phyloP scores from a whole-genome alignment of 73 alveolate genomes.

The Blepharisma japonicum region DNA sequence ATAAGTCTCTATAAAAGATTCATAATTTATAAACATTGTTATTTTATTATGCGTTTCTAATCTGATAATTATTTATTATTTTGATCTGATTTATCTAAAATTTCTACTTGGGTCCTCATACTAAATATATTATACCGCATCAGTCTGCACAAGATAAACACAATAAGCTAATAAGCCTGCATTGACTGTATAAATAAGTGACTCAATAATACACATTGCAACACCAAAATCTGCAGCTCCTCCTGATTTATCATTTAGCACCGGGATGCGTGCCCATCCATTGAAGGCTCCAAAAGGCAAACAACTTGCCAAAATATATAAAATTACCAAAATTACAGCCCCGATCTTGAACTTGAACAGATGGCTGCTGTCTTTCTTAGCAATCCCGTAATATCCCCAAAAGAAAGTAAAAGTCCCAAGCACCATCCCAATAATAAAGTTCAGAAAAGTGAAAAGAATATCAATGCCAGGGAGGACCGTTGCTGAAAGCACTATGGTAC shows the following conservation, averaged over 20 bases:
- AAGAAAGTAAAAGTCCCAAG: conserved; percentile 14
- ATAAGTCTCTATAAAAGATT: too few species aligned
- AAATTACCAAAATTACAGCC: neutral
- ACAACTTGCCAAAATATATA: neutral
- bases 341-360: neutral
- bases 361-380: conserved; percentile 25
- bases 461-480: neutral
- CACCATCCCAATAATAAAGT: neutral
- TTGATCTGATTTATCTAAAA: too few species aligned
- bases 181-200: conserved; percentile 10
- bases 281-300: conserved; percentile 21
- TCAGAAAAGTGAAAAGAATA: conserved; percentile 19
- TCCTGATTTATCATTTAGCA: neutral
- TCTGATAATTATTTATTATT: too few species aligned
- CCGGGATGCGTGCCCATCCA: conserved; percentile 30
- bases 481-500: conserved; percentile 30
- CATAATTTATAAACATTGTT: too few species aligned
- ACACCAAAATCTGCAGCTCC: conserved; percentile 29
- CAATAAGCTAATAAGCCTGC: neutral
- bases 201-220: conserved; percentile 25
- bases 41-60: too few species aligned
- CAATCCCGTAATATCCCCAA: conserved; percentile 30
- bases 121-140: conserved; percentile 15
- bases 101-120: neutral
- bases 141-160: neutral